These are phyloP conservation scores for Fomes fomentarius DNA, from an alignment of 1,284 basidiomycete genomes.

Conservation along the genomic window DNA sequence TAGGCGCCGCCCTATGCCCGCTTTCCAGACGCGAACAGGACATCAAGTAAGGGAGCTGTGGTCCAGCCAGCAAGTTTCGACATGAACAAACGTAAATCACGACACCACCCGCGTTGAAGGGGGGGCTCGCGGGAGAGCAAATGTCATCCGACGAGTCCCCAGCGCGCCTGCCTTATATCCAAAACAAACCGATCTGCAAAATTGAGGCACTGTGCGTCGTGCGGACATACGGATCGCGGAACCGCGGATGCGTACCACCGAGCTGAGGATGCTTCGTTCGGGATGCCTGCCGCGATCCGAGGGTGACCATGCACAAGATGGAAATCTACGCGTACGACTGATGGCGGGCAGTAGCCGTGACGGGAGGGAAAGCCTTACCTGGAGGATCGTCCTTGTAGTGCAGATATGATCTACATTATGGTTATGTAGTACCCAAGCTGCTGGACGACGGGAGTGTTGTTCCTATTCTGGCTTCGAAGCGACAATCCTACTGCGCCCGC, in stretches of 20 bases:
- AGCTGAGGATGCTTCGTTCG: slow-evolving; percentile 2
- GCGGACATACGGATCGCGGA: slow-evolving; percentile 5
- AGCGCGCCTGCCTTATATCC: slow-evolving; percentile 17
- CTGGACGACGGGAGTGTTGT: too few species aligned
- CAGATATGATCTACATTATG: too few species aligned
- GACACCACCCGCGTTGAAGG: slow-evolving; percentile 2
- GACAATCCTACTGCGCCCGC: too few species aligned
- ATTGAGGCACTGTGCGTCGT: background rate
- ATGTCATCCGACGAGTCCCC: background rate
- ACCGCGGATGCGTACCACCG: slow-evolving; percentile 18
- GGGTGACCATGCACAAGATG: background rate
- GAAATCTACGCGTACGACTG: too few species aligned
- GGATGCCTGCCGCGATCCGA: slow-evolving; percentile 10
- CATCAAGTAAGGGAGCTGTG: background rate
- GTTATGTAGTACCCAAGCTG: too few species aligned
- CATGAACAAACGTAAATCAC: slow-evolving; percentile 14
- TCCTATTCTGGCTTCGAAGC: too few species aligned
- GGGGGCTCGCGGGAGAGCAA: slow-evolving; percentile 5
- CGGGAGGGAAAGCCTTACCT: too few species aligned
- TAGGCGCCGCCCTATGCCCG: slow-evolving; percentile 3
- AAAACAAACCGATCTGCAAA: slow-evolving; percentile 23
- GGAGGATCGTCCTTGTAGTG: too few species aligned
- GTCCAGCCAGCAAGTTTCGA: background rate
- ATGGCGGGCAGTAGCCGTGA: too few species aligned
- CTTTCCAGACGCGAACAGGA: background rate